phyloP scores from a whole-genome alignment of 805 yeast genomes.

The Sugiyamaella lignohabitans region DNA sequence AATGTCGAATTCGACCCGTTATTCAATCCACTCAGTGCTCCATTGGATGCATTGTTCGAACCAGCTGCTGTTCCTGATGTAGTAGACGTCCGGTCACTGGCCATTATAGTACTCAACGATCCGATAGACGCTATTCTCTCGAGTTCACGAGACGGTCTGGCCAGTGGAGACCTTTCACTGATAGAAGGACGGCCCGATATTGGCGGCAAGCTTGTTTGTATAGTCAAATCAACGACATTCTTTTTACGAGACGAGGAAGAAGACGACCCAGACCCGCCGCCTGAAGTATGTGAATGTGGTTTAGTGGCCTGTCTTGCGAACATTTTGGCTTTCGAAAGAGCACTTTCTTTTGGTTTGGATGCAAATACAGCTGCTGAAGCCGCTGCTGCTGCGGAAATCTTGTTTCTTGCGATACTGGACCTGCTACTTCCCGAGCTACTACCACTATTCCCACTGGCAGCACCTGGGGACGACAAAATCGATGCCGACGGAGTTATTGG shows the following conservation, averaged over 20 bases:
- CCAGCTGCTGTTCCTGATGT: neutral
- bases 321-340: slow-evolving; percentile 29
- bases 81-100: slow-evolving; percentile 11
- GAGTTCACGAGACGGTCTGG: slow-evolving; percentile 31
- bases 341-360: slow-evolving; percentile 21
- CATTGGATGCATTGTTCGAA: neutral
- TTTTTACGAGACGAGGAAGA: slow-evolving; percentile 7
- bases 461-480: neutral
- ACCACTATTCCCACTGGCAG: neutral
- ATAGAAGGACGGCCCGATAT: slow-evolving; percentile 23
- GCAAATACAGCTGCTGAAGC: slow-evolving; percentile 28
- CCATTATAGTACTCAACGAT: slow-evolving; percentile 8
- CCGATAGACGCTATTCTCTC: slow-evolving; percentile 35
- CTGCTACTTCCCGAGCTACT: too few species aligned
- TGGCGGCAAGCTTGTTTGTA: slow-evolving; percentile 20
- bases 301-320: slow-evolving; percentile 31
- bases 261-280: slow-evolving; percentile 5
- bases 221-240: slow-evolving; percentile 22
- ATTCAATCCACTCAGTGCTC: neutral
- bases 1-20: neutral
- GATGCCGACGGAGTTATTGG: neutral
- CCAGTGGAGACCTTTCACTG: slow-evolving; percentile 29
- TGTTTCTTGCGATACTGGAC: slow-evolving; percentile 8
- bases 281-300: slow-evolving; percentile 12
- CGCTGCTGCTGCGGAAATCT: slow-evolving; percentile 25